A percentile compares a stretch with the other conserved stretches of the same genome.
These are phyloP conservation scores for Cladosporium sp. DNA, from an alignment of 2,329 filamentous ascomycete genomes.

Conservation along the genomic window DNA sequence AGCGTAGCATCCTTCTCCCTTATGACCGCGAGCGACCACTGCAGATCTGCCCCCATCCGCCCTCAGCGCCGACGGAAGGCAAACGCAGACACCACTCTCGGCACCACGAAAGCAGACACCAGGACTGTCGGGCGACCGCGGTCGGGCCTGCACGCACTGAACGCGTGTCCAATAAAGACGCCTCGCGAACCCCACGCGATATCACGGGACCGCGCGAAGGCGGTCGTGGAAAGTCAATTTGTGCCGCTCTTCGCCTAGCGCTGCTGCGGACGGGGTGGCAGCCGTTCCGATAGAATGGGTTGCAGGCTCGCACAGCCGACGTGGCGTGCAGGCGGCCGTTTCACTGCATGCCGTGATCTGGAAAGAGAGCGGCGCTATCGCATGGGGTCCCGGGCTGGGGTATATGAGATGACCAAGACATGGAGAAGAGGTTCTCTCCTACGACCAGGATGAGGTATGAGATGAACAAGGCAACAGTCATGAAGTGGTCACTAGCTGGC, in stretches of 20 bases:
- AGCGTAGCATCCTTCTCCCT: no score
- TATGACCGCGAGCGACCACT: neutral
- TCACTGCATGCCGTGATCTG: constrained; percentile 2
- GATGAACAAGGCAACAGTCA: neutral
- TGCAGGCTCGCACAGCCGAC: constrained; percentile 5
- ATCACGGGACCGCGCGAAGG: constrained; percentile 12
- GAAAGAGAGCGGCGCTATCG: neutral
- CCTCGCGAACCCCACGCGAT: constrained; percentile 13
- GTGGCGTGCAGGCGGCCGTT: constrained; percentile 9
- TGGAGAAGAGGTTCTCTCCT: no score
- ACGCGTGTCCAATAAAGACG: constrained; percentile 6
- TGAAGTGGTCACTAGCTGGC: no score
- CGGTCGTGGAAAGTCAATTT: no score
- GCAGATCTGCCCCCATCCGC: constrained; percentile 5
- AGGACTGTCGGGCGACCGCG: constrained; percentile 1
- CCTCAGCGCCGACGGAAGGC: neutral
- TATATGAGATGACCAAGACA: no score
- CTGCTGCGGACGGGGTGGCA: constrained; percentile 1
- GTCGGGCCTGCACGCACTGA: constrained; percentile 2
- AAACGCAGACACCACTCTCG: constrained; percentile 3
- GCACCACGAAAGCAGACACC: constrained; percentile 9
- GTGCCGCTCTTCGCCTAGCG: no score
- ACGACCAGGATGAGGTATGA: neutral
- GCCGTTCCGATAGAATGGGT: constrained; percentile 8
- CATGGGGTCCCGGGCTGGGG: neutral